Evolutionary conservation across 2,329 filamentous ascomycete species (phyloP).

Genomic region (Xylariaceae sp.): DNA sequence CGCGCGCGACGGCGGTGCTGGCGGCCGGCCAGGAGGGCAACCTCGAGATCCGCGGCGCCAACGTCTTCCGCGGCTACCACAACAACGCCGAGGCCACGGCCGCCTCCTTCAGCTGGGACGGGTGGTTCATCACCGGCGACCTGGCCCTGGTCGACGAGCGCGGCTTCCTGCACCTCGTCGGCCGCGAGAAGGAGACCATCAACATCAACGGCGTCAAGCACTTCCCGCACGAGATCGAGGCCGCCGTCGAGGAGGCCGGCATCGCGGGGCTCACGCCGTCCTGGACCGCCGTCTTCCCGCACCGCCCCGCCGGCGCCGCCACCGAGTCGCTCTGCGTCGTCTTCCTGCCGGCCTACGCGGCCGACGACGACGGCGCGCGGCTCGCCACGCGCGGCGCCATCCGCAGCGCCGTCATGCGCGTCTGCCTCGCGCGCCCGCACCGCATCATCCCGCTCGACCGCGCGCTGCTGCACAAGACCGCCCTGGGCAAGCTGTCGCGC

Average conservation of each 20-base stretch:
- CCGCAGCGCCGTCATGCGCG: background rate
- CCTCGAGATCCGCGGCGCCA: background rate
- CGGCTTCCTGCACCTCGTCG: background rate
- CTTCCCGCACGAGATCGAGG: constrained; percentile 5
- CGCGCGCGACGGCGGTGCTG: background rate
- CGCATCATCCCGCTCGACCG: background rate
- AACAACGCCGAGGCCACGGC: background rate
- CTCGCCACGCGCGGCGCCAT: background rate
- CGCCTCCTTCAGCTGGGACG: background rate
- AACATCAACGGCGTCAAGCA: constrained; percentile 1
- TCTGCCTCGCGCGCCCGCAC: background rate
- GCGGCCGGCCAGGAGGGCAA: background rate
- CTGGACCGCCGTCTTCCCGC: background rate
- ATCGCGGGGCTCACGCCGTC: background rate
- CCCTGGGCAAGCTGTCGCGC: constrained; percentile 1
- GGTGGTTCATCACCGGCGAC: background rate
- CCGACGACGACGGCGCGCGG: background rate
- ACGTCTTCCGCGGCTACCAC: background rate
- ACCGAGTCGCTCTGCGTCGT: constrained; percentile 3
- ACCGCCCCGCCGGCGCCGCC: background rate
- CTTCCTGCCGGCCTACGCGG: background rate
- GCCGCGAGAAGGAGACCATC: background rate
- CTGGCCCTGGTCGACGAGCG: background rate
- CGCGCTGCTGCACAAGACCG: background rate
- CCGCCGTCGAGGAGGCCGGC: background rate